Conservation (phyloP, 345 rosid species). For the Salix koriyanagi region DNA sequence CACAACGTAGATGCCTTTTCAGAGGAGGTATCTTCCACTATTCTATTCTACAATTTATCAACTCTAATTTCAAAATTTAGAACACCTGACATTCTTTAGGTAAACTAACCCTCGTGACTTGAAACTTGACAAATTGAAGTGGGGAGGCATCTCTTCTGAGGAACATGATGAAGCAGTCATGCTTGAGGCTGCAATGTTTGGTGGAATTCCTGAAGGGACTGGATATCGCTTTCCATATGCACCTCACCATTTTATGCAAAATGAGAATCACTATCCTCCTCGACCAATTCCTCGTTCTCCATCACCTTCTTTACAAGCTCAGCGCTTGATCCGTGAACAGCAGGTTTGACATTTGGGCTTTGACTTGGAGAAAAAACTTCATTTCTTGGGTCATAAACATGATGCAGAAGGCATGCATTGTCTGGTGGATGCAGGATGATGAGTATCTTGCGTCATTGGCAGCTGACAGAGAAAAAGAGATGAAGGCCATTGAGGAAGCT, state of each 20-base stretch:
- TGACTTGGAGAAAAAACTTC: background rate
- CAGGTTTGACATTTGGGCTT: conserved; percentile 51
- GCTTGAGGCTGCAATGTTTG: conserved; percentile 99
- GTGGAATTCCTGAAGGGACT: conserved; percentile 84
- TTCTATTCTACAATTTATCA: background rate
- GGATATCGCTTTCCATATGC: conserved; percentile 55
- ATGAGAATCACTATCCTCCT: conserved; percentile 45
- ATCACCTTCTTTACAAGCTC: conserved; percentile 90
- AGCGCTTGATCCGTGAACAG: conserved; percentile 92
- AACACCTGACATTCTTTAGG: background rate
- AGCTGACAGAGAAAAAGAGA: conserved; percentile 93
- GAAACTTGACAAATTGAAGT: conserved; percentile 39
- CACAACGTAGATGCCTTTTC: conserved; percentile 53
- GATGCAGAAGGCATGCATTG: background rate
- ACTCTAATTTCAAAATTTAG: background rate
- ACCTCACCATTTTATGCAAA: conserved; percentile 58
- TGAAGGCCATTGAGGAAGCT: conserved; percentile 78
- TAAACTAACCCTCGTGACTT: conserved; percentile 10
- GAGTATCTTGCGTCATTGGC: conserved; percentile 92
- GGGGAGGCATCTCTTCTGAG: conserved; percentile 99
- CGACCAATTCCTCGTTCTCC: conserved; percentile 66
- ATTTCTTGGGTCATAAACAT: background rate
- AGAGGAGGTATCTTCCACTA: conserved; percentile 51
- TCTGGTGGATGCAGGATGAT: conserved; percentile 64
- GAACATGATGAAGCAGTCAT: conserved; percentile 99